Evolutionary conservation across 1,139 yeast genomes (phyloP).

Genomic region (Scheffersomyces quercinus): DNA sequence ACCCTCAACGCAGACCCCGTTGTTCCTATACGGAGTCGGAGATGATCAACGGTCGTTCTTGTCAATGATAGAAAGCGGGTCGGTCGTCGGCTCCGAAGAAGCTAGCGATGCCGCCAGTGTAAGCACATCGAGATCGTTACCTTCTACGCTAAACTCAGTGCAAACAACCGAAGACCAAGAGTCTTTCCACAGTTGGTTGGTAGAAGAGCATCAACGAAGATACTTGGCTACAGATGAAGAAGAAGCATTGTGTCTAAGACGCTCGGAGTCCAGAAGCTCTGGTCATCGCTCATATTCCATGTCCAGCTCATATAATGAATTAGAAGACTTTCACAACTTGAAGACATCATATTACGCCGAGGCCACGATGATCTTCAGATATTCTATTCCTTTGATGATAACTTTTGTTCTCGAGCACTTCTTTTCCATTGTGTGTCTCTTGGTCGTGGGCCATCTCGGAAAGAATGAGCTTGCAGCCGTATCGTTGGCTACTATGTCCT

Average conservation of each 20-base stretch:
- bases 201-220: slow-evolving; percentile 67
- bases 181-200: slow-evolving; percentile 57
- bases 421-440: slow-evolving; percentile 67
- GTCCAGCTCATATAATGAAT: slow-evolving; percentile 17
- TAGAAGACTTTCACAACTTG: slow-evolving; percentile 44
- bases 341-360: slow-evolving; percentile 50
- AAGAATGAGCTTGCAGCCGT: slow-evolving; percentile 76
- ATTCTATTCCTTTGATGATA: slow-evolving; percentile 62
- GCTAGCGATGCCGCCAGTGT: slow-evolving; percentile 54
- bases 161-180: slow-evolving; percentile 55
- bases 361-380: slow-evolving; percentile 47
- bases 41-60: slow-evolving; percentile 69
- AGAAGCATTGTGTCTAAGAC: slow-evolving; percentile 10
- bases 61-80: slow-evolving; percentile 40
- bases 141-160: slow-evolving; percentile 57
- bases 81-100: slow-evolving; percentile 40
- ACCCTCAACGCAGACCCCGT: slow-evolving; percentile 68
- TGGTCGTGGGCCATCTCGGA: slow-evolving; percentile 75
- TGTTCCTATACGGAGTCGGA: slow-evolving; percentile 61
- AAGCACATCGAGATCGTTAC: slow-evolving; percentile 58
- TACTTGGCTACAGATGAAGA: slow-evolving; percentile 35
- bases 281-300: slow-evolving; percentile 19
- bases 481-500: slow-evolving; percentile 84
- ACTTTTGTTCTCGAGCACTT: slow-evolving; percentile 73
- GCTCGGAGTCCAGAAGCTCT: slow-evolving; percentile 1